phyloP scores from a whole-genome alignment of 2,329 filamentous ascomycete genomes.

The Beauveria sp. region DNA sequence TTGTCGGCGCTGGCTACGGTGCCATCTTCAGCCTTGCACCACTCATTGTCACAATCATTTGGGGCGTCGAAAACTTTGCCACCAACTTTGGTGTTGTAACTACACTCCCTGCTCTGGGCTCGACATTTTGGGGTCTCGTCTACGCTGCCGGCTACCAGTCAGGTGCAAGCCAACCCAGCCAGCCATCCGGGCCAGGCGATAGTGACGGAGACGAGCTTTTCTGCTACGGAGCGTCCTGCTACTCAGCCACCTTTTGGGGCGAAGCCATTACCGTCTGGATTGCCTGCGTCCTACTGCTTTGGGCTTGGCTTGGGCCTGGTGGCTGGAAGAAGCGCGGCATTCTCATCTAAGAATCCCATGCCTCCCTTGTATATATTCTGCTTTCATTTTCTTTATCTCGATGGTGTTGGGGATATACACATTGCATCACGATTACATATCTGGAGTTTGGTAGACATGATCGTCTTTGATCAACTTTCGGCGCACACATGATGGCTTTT shows the following conservation, averaged over 20 bases:
- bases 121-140: slow-evolving; percentile 83
- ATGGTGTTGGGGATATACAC: neutral
- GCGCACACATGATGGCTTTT: neutral
- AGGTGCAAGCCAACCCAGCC: slow-evolving; percentile 41
- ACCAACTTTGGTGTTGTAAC: slow-evolving; percentile 97
- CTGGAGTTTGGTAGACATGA: slow-evolving; percentile 5
- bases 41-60: slow-evolving; percentile 92
- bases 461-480: neutral
- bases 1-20: slow-evolving; percentile 87
- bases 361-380: neutral
- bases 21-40: slow-evolving; percentile 84
- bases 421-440: neutral
- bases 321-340: slow-evolving; percentile 75
- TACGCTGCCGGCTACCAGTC: slow-evolving; percentile 76
- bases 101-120: slow-evolving; percentile 81
- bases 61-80: slow-evolving; percentile 97
- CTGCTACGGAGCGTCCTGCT: slow-evolving; percentile 78
- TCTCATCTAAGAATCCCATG: slow-evolving; percentile 38
- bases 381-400: neutral
- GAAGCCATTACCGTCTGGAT: slow-evolving; percentile 75
- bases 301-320: slow-evolving; percentile 71
- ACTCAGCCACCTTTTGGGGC: slow-evolving; percentile 76
- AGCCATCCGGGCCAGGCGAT: slow-evolving; percentile 20
- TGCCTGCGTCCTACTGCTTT: slow-evolving; percentile 63
- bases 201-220: slow-evolving; percentile 44